These are phyloP conservation scores for Sporothrix curviconia DNA, from an alignment of 2,329 filamentous ascomycete species.

Conservation along the genomic window DNA sequence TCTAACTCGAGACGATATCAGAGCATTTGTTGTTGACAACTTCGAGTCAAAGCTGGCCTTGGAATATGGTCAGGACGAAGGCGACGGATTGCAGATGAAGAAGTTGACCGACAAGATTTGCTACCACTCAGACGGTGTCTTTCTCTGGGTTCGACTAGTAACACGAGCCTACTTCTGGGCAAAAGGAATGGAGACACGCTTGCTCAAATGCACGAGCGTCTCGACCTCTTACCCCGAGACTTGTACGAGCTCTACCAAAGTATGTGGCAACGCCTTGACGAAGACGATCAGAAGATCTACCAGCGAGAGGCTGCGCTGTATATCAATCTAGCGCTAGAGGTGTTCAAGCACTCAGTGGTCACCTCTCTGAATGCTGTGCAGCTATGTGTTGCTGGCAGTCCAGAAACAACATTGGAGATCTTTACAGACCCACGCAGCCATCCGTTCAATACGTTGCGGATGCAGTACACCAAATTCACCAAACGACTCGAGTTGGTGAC, in stretches of 20 bases:
- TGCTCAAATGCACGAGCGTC: neutral
- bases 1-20: neutral
- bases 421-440: neutral
- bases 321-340: neutral
- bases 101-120: neutral
- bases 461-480: neutral
- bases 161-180: neutral
- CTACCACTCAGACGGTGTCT: neutral
- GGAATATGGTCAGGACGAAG: neutral
- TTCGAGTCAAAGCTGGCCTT: neutral
- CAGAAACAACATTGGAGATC: neutral
- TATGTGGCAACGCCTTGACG: neutral
- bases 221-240: neutral
- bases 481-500: neutral
- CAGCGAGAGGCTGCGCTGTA: neutral
- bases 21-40: neutral
- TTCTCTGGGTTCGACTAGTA: neutral
- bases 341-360: neutral
- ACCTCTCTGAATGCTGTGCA: neutral
- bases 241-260: constrained; percentile 1
- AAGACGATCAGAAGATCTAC: neutral
- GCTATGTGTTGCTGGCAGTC: neutral
- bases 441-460: neutral
- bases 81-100: neutral
- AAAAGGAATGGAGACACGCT: neutral